Evolutionary conservation across 371 early-diverging fungal genomes (phyloP).

Genomic region (Mortierella sp.): DNA sequence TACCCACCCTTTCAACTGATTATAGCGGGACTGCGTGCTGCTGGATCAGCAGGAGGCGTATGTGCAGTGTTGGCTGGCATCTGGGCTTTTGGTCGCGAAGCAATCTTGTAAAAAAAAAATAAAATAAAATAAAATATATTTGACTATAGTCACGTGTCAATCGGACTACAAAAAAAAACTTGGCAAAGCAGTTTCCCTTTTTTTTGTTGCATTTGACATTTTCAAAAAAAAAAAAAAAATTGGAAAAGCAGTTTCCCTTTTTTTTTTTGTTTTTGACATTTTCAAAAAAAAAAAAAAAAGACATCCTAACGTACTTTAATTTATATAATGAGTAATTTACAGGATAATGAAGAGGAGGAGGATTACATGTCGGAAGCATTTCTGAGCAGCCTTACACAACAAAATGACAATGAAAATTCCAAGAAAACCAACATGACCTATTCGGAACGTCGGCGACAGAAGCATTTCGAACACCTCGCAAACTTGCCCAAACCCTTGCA

Average conservation of each 20-base stretch:
- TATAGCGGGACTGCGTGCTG: constrained; percentile 62
- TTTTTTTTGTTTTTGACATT: too few species aligned
- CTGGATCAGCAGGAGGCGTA: constrained; percentile 68
- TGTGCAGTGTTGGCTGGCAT: constrained; percentile 68
- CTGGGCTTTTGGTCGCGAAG: constrained; percentile 41
- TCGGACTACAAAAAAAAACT: too few species aligned
- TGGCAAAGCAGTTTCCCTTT: too few species aligned
- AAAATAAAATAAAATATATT: too few species aligned
- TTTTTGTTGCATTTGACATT: too few species aligned
- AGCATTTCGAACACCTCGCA: constrained; percentile 60
- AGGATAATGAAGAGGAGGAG: constrained; percentile 60
- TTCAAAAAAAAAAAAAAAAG: too few species aligned
- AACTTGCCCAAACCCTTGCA: constrained; percentile 62
- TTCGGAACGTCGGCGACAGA: constrained; percentile 61
- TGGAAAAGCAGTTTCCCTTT: too few species aligned
- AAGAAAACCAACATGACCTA: constrained; percentile 55
- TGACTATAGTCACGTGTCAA: too few species aligned
- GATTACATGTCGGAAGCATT: constrained; percentile 75
- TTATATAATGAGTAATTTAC: constrained; percentile 4
- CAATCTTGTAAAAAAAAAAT: constrained; percentile 9
- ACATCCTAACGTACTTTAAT: too few species aligned
- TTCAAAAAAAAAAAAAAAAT: too few species aligned
- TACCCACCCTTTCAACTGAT: not conserved
- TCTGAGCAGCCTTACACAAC: constrained; percentile 57
- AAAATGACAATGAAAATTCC: constrained; percentile 45